Evolutionary conservation across 257 asterid genomes (phyloP), one percentile per base, ranked within the genome.

Genomic region (Phtheirospermum japonicum): DNA sequence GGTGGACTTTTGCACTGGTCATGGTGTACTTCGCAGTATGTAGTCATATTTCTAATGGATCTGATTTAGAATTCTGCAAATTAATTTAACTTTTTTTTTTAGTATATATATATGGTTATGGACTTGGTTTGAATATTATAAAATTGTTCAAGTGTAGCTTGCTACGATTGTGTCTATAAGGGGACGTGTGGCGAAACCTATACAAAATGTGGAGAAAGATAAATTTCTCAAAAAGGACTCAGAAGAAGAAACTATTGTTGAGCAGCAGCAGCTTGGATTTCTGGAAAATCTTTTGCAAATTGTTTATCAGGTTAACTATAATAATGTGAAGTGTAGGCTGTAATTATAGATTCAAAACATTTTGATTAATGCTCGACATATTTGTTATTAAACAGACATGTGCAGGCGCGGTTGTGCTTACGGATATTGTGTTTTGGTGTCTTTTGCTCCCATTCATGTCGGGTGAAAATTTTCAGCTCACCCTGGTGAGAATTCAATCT

Each of bases 1-100:
- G 98, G 86, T 91, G 98, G 98, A 91, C 96, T 20, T 88, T 88
- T 74, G 75, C 83, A 4, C 64, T 91, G 83, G 96, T 88, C 54
- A 59, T 71, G 72, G 39, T 80, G 73, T 88, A 88, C 77, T 91
- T 88, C 67, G 85, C 83, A 48, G 98, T 91, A 81, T 64, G 88
- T 77, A 18, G 2, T 34, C 14, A 42, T 54, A 10, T 28, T 18
- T 19, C 19, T 30, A 34, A 16, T 18, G 73, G 16, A 14, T 19
- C 30, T 52, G 54, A 43, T 68, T 42, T 40, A 42, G 26, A n/a
- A n/a, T n/a, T n/a, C n/a, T n/a, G n/a, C n/a, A n/a, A n/a, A n/a
- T n/a, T n/a, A n/a, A n/a, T 37, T 37, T 9, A 1, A 37, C 11
- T 37, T 37, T 9, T n/a, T n/a, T n/a, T n/a, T n/a, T n/a, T n/a